Conservation (phyloP, 2,329 filamentous ascomycete species). For the Nemania sp. region DNA sequence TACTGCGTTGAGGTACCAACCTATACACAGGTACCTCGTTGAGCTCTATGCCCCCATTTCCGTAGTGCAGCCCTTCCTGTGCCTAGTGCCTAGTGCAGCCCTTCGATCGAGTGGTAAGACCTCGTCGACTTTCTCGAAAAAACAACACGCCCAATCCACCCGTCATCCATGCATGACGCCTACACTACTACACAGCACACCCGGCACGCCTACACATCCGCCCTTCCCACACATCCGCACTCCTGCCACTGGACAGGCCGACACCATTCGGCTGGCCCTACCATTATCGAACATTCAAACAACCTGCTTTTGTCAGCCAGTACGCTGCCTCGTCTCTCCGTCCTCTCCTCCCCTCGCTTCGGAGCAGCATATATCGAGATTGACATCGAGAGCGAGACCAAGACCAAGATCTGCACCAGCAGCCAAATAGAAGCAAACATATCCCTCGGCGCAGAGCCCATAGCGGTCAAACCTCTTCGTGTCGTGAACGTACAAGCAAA, state of each 20-base stretch:
- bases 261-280: conserved; percentile 28
- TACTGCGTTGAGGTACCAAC: no score
- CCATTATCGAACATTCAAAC: conserved; percentile 18
- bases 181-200: neutral
- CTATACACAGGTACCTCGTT: neutral
- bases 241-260: conserved; percentile 14
- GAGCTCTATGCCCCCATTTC: no score
- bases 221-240: neutral
- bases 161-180: conserved; percentile 2
- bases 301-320: conserved; percentile 9
- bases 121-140: conserved; percentile 16
- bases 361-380: no score
- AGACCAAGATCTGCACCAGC: conserved; percentile 31
- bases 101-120: no score
- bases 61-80: no score
- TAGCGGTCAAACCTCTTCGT: neutral
- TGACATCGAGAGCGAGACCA: no score
- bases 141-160: neutral
- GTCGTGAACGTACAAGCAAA: neutral
- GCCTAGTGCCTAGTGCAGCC: no score
- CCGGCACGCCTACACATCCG: conserved; percentile 3
- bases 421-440: conserved; percentile 31
- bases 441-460: conserved; percentile 8
- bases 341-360: no score
- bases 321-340: conserved; percentile 14